These are phyloP conservation scores for Ammopiptanthus mongolicus DNA, from an alignment of 306 rosid species.

Conservation along the genomic window DNA sequence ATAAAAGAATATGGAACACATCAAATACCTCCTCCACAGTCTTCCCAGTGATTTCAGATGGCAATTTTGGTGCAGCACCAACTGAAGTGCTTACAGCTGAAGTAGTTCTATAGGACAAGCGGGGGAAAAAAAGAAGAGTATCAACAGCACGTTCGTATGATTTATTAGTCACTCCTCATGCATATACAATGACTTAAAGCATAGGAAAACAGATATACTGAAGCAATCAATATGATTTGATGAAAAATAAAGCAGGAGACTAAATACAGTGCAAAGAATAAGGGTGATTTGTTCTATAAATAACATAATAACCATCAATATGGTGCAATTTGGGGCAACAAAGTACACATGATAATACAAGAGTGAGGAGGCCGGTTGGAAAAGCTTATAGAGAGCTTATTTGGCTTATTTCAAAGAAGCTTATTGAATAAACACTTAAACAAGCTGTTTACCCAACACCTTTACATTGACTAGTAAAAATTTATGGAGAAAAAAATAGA, in stretches of 20 bases:
- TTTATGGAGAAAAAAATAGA: neutral
- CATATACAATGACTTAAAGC: slow-evolving; percentile 14
- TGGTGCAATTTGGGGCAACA: neutral
- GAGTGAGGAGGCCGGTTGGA: neutral
- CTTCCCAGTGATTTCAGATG: slow-evolving; percentile 92
- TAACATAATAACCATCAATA: neutral
- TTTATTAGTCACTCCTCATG: neutral
- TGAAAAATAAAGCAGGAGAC: neutral
- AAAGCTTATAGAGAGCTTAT: no score
- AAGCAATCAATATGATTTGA: neutral
- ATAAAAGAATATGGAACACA: neutral
- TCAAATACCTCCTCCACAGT: slow-evolving; percentile 87
- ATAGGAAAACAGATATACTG: neutral
- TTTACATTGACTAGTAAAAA: neutral
- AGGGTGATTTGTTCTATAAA: neutral
- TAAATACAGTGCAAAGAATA: neutral
- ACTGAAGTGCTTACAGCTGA: slow-evolving; percentile 50
- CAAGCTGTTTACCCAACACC: no score
- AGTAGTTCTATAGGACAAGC: slow-evolving; percentile 54
- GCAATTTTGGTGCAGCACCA: slow-evolving; percentile 61
- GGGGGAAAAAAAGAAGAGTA: neutral
- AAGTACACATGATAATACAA: neutral
- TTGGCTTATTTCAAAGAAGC: no score
- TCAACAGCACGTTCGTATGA: slow-evolving; percentile 16
- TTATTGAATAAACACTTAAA: no score